Percentiles rank a stretch among this genome's conserved stretches.
Evolutionary conservation across 1,139 yeast genomes (phyloP).

Genomic region (Kurtzmaniella natalensis): DNA sequence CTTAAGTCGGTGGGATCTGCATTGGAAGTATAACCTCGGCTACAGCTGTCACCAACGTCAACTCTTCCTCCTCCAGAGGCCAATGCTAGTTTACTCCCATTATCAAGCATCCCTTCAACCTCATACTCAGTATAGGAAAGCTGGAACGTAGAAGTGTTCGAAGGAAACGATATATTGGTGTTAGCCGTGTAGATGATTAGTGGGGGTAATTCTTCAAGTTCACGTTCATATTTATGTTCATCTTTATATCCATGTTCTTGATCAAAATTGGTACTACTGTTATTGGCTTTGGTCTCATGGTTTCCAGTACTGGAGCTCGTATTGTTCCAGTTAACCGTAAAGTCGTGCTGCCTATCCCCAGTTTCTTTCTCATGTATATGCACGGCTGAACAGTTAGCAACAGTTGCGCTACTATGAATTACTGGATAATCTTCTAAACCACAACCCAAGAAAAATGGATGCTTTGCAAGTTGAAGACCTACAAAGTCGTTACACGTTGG

Average conservation of each 20-base stretch:
- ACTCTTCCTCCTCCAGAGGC: too few relatives aligned
- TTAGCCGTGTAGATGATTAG: conserved; percentile 53
- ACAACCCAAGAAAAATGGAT: conserved; percentile 58
- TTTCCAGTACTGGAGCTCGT: too few relatives aligned
- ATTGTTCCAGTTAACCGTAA: too few relatives aligned
- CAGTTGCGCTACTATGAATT: neutral
- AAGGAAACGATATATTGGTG: conserved; percentile 29
- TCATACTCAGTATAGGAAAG: conserved; percentile 44
- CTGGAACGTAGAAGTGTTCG: conserved; percentile 62
- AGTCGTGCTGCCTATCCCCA: too few relatives aligned
- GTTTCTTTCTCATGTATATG: too few relatives aligned
- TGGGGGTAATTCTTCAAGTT: too few relatives aligned
- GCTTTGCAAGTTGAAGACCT: conserved; percentile 20
- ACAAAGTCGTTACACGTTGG: conserved; percentile 32
- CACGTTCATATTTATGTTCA: too few relatives aligned
- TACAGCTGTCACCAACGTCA: too few relatives aligned
- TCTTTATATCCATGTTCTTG: too few relatives aligned
- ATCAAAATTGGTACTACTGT: conserved; percentile 6
- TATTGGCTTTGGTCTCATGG: neutral
- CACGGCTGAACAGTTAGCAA: neutral
- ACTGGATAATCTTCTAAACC: conserved; percentile 32
- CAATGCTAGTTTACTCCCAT: conserved; percentile 52
- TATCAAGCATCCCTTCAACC: conserved; percentile 39
- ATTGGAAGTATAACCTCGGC: too few relatives aligned
- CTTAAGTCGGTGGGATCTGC: conserved; percentile 37